These are phyloP conservation scores for Fusarium ramigenum DNA, from an alignment of 2,329 filamentous ascomycete species.

Conservation along the genomic window DNA sequence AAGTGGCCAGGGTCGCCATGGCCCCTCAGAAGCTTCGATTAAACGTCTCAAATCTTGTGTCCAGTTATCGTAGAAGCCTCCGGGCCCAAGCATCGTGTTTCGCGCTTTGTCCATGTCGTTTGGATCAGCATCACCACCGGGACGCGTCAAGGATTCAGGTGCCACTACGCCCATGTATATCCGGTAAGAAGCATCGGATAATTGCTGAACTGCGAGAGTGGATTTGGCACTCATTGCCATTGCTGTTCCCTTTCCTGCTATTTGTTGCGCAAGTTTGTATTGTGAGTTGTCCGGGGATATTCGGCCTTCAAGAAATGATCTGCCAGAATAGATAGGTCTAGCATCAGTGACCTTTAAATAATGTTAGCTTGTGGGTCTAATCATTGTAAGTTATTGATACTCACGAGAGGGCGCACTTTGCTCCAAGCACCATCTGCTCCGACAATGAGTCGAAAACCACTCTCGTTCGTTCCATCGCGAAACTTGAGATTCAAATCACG, in stretches of 20 bases:
- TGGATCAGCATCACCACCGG: neutral
- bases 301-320: neutral
- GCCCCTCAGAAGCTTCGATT: neutral
- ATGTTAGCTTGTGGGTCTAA: rapidly evolving
- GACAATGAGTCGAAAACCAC: neutral
- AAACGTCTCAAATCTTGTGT: neutral
- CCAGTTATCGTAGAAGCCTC: neutral
- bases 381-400: rapidly evolving
- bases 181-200: neutral
- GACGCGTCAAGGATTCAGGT: neutral
- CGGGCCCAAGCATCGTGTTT: neutral
- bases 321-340: neutral
- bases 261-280: neutral
- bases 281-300: neutral
- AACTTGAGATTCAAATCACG: neutral
- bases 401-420: neutral
- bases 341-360: neutral
- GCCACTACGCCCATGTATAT: neutral
- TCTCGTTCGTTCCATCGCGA: neutral
- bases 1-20: conserved; percentile 1
- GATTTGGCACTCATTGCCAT: neutral
- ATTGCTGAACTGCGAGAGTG: neutral
- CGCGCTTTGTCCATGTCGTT: neutral
- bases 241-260: neutral
- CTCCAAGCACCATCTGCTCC: conserved; percentile 10